Evolutionary conservation across 2,329 filamentous ascomycete genomes (phyloP).

Genomic region (Ilyonectria sp.): DNA sequence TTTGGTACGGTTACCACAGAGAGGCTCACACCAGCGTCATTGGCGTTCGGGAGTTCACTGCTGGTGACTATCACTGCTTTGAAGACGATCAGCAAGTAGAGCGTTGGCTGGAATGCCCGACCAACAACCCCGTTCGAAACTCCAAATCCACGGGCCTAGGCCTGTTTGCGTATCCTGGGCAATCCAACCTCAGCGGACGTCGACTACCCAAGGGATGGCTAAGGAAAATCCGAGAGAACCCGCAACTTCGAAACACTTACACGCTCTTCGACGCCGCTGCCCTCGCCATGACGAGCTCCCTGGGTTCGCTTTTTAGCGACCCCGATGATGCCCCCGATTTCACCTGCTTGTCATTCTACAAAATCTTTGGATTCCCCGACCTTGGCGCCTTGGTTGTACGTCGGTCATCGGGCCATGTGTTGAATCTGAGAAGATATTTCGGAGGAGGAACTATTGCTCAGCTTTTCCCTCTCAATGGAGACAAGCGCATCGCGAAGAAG

Average conservation of each 20-base stretch:
- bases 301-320: slow-evolving; percentile 67
- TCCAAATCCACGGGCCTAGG: slow-evolving; percentile 47
- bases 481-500: slow-evolving; percentile 55
- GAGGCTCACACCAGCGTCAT: slow-evolving; percentile 76
- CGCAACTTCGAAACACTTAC: slow-evolving; percentile 53
- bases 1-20: slow-evolving; percentile 74
- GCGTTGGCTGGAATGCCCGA: slow-evolving; percentile 56
- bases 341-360: slow-evolving; percentile 73
- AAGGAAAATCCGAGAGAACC: slow-evolving; percentile 51
- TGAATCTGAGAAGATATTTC: slow-evolving; percentile 73
- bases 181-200: slow-evolving; percentile 79
- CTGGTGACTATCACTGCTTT: slow-evolving; percentile 71
- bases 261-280: slow-evolving; percentile 76
- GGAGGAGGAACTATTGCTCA: slow-evolving; percentile 78
- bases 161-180: slow-evolving; percentile 76
- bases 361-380: slow-evolving; percentile 79
- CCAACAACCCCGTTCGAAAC: slow-evolving; percentile 37
- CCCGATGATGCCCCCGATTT: slow-evolving; percentile 71
- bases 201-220: slow-evolving; percentile 73
- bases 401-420: slow-evolving; percentile 68
- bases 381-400: slow-evolving; percentile 73
- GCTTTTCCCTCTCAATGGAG: slow-evolving; percentile 53
- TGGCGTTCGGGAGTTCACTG: slow-evolving; percentile 77
- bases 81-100: slow-evolving; percentile 68
- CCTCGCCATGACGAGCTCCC: slow-evolving; percentile 72